phyloP scores from a whole-genome alignment of 2,329 filamentous ascomycete genomes.

The Domatiomyces globalis region DNA sequence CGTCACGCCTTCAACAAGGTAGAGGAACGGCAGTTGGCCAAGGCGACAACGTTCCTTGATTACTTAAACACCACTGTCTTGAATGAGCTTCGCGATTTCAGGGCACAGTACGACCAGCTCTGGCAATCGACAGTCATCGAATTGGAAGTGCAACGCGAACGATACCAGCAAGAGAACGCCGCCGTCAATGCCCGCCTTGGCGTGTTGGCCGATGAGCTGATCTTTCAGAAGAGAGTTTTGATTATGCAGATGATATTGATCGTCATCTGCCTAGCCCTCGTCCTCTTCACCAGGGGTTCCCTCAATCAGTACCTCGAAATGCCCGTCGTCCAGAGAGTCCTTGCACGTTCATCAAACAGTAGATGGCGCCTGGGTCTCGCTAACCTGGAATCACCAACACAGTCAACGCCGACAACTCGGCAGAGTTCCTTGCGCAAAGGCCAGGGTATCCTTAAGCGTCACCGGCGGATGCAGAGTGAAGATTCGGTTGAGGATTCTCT shows the following conservation, averaged over 20 bases:
- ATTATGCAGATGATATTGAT: conserved; percentile 82
- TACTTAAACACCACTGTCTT: conserved; percentile 79
- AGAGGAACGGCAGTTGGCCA: conserved; percentile 74
- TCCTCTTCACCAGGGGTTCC: conserved; percentile 54
- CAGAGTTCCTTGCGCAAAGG: conserved; percentile 7
- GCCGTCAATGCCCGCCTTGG: conserved; percentile 69
- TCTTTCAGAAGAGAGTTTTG: conserved; percentile 74
- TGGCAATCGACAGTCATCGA: conserved; percentile 94
- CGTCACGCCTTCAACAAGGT: conserved; percentile 75
- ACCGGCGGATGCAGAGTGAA: conserved; percentile 12
- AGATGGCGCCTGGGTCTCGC: conserved; percentile 10
- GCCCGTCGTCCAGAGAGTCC: conserved; percentile 33
- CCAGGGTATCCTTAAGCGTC: conserved; percentile 14
- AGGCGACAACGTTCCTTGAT: conserved; percentile 67
- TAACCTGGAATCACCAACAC: conserved; percentile 8
- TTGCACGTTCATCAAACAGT: conserved; percentile 30
- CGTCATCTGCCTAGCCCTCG: conserved; percentile 70
- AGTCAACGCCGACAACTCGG: conserved; percentile 8
- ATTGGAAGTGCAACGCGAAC: conserved; percentile 73
- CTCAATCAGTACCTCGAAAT: conserved; percentile 32
- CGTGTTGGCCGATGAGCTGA: conserved; percentile 82
- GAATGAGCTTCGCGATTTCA: conserved; percentile 60
- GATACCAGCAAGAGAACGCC: conserved; percentile 67
- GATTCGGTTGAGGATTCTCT: conserved; percentile 10
- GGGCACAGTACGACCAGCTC: conserved; percentile 83